Conservation (phyloP, 352 stramenopile species). For the Aphanomyces stellatus region DNA sequence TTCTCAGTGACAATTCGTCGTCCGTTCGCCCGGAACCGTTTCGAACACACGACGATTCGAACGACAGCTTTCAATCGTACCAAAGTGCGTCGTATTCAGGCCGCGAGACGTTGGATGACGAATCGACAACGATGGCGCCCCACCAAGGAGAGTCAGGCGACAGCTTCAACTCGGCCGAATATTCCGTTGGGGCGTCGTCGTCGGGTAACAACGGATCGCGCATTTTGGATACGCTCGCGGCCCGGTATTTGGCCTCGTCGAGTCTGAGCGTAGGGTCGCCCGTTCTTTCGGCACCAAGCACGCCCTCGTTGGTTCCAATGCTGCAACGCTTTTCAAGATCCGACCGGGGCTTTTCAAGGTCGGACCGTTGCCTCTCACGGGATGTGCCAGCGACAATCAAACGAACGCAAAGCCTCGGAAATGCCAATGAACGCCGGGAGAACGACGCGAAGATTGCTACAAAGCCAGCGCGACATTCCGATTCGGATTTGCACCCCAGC, state of each 20-base stretch:
- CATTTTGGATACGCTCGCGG: constrained; percentile 14
- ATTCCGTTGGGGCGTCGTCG: background rate
- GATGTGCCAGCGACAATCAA: background rate
- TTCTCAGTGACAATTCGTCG: background rate
- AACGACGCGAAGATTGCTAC: background rate
- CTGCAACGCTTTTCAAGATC: background rate
- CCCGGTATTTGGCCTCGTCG: constrained; percentile 6
- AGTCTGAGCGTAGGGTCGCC: background rate
- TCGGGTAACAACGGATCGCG: background rate
- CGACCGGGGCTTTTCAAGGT: too few relatives aligned
- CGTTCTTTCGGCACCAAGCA: background rate
- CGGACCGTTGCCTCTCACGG: too few relatives aligned
- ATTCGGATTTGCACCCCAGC: background rate
- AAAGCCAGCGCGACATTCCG: background rate
- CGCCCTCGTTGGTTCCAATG: background rate
- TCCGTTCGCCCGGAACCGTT: background rate
- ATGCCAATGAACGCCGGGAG: background rate
- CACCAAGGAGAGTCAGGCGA: background rate
- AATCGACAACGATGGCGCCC: background rate
- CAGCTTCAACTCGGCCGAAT: background rate
- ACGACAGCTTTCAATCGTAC: constrained; percentile 5
- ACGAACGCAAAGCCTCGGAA: background rate
- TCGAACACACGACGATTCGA: background rate
- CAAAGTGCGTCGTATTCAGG: background rate
- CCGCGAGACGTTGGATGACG: too few relatives aligned